A percentile compares a stretch with the other conserved stretches of the same genome.
These are phyloP conservation scores for Kingdonia uniflora DNA, from an alignment of 164 flowering plant genomes.

Conservation along the genomic window DNA sequence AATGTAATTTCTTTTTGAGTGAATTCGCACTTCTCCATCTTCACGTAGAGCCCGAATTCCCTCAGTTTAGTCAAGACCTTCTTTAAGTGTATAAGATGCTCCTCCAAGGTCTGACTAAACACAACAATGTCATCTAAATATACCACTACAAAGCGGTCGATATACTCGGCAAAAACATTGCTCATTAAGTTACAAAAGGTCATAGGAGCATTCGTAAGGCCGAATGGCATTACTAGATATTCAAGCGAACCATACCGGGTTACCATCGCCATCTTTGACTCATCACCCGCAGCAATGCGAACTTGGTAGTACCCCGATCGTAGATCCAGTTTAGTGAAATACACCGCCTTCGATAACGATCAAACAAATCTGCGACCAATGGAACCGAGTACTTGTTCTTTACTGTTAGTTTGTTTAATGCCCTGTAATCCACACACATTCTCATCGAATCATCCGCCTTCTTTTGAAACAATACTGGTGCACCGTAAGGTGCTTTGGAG, in stretches of 20 bases:
- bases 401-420: neutral
- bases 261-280: neutral
- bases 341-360: neutral
- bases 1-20: too few species aligned
- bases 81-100: too few species aligned
- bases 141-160: neutral
- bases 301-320: neutral
- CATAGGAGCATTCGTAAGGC: neutral
- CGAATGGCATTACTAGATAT: neutral
- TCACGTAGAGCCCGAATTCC: too few species aligned
- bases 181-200: neutral
- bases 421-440: slow-evolving; percentile 2
- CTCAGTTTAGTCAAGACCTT: too few species aligned
- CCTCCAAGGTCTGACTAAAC: neutral
- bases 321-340: neutral
- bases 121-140: slow-evolving; percentile 3
- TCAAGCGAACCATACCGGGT: neutral
- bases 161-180: neutral
- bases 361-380: neutral
- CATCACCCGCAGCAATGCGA: neutral
- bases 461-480: neutral
- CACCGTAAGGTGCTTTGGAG: neutral
- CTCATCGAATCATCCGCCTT: neutral
- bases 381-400: neutral
- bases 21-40: too few species aligned